Base-by-base conservation (phyloP, 2,329 filamentous ascomycete species). In the Chaetomium sp. region DNA sequence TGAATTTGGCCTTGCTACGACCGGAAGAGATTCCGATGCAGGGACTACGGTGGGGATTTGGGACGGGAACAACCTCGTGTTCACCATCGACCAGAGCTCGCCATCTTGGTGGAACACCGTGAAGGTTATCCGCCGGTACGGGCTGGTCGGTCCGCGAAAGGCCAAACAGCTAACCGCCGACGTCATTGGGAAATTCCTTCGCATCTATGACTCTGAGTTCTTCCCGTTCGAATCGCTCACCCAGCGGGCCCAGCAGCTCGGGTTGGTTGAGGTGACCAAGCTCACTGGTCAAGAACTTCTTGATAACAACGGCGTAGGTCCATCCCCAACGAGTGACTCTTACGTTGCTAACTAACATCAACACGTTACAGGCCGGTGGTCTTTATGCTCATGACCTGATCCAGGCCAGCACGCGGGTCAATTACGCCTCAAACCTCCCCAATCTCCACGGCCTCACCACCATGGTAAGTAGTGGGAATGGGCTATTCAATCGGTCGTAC, bases 371-470 rank as follows among this genome's bases (percentile, higher is more conserved):
- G 65, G 84, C 96, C 54, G 76, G 80, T 32, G 73, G 77, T 0
- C 68, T 75, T 0, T 97, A 95, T 68, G 77, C 85, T 0, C 81
- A 82, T 11, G 89, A 99, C 50, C 82, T 99, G 48, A 83, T 97
- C 33, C 92, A 97, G 71, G 89, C 92, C 1, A 88, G 85, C 55
- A 96, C 94, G 0, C 81, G 94, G 19, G 92, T 96, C 60, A 97
- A 97, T 70, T 99, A 96, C 71, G 94, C 88, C 0, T 89, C 91
- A 49, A 96, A 97, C 63, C 71, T 97, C 10, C 81, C 77, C n/a
- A 75, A 84, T 38, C 94, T 97, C 48, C 91, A 97, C 66, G 94
- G 90, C 0, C 73, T 99, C 1, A 90, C 95, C 65, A 84, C 91
- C 1, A 90, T 96, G 87, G 82, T 82, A 56, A 4, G 52, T 35